phyloP scores from a whole-genome alignment of 345 rosid species.

The Draba incana region DNA sequence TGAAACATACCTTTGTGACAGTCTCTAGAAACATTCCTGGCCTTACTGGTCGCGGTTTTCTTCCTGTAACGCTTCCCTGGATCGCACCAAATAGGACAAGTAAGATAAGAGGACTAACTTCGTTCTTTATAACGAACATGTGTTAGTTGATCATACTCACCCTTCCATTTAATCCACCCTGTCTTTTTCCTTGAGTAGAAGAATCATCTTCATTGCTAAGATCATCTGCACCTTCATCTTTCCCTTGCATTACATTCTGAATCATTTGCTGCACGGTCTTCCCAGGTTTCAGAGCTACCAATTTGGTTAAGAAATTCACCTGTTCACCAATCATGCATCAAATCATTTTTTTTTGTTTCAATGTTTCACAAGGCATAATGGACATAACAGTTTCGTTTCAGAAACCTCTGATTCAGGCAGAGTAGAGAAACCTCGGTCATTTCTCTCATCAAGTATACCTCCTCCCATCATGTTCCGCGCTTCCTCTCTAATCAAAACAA shows the following conservation, averaged over 20 bases:
- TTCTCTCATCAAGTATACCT: slow-evolving; percentile 93
- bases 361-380: neutral
- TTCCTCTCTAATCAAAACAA: slow-evolving; percentile 92
- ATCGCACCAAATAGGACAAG: slow-evolving; percentile 29
- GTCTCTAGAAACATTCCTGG: slow-evolving; percentile 98
- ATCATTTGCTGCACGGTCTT: slow-evolving; percentile 75
- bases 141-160: slow-evolving; percentile 44
- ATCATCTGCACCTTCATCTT: slow-evolving; percentile 86
- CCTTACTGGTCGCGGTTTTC: slow-evolving; percentile 86
- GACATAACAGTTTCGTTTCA: neutral
- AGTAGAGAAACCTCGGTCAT: slow-evolving; percentile 87
- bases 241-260: slow-evolving; percentile 87
- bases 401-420: slow-evolving; percentile 92
- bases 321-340: slow-evolving; percentile 30
- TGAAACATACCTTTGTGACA: slow-evolving; percentile 72
- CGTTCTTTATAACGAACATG: neutral
- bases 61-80: slow-evolving; percentile 77
- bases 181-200: slow-evolving; percentile 34
- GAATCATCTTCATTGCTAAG: slow-evolving; percentile 47
- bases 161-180: slow-evolving; percentile 70
- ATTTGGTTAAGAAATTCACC: slow-evolving; percentile 90
- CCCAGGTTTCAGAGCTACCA: slow-evolving; percentile 90
- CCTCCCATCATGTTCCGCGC: slow-evolving; percentile 97
- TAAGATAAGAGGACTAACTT: neutral
- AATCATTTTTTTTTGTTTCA: neutral